Base-by-base conservation (phyloP, 2,329 filamentous ascomycete genomes). In the Alternaria sp. region DNA sequence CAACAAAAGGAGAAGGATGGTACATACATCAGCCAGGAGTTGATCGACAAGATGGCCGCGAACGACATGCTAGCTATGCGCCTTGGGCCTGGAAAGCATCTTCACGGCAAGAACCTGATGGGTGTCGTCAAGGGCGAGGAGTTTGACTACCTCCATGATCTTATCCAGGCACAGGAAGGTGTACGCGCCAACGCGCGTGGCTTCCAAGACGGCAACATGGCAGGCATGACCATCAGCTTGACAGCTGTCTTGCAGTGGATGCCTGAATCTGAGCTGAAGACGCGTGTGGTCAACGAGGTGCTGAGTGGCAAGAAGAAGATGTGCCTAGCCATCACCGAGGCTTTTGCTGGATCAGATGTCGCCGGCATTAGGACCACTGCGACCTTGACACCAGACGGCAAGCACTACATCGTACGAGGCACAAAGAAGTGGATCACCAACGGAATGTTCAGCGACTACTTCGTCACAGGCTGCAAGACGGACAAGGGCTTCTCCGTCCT, bases 341-440 rank as follows among this genome's bases (percentile, higher is more conserved):
- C 93, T 0, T 96, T 96, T 80, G 93, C 93, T 15, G 93, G 93
- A 13, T 90, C 87, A 40, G 93, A 96, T 78, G 93, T 96, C 5
- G 91, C 93, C 13, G 89, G 91, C 15, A 84, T 96, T 40, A 86
- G 91, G 65, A 96, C 93, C 0, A 96, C 92, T 0, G 92, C 92
- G 1, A 75, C 65, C 23, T 72, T 79, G 59, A 77, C 77, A 9
- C 69, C 74, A 10, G 79, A 81, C 59, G 79, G 79, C 47, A 80
- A 80, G 69, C 74, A 78, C 66, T 94, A 92, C 77, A 86, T 86
- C 68, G 84, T 88, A 57, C 90, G 91, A 74, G 91, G 91, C 19
- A 77, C 75, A 3, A 95, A 94, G 86, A 96, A 95, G 82, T 93
- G 91, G 91, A 93, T 93, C 76, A 93, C 91, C 43, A 93, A 93